Base-by-base conservation (phyloP, 2,329 filamentous ascomycete genomes). In the Alternaria novae-zelandiae region DNA sequence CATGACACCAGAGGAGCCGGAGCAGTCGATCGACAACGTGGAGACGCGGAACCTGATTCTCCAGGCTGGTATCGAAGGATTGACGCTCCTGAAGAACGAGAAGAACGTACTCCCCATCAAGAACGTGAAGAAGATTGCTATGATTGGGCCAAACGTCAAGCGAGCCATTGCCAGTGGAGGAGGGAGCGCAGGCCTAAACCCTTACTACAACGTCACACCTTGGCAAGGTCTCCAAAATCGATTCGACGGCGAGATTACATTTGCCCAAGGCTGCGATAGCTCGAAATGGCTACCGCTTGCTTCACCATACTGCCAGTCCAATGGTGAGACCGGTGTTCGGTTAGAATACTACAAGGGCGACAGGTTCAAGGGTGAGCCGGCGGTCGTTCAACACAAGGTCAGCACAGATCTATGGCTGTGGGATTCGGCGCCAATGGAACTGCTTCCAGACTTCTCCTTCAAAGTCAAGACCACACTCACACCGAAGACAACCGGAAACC, bases 401-500 rank as follows among this genome's bases (percentile, higher is more conserved):
- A 90, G 89, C 71, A 90, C 88, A 0, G 89, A 91, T 72, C 83
- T 91, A 1, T 91, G 90, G 82, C 82, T 91, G 3, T 91, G 89
- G 89, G 89, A 91, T 69, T 91, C 89, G 4, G 89, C 88, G 1
- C 89, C 89, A 6, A 82, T 83, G 21, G 82, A 89, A 63, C 84
- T 90, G 13, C 86, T 88, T 0, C 87, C 87, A 0, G 85, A 88
- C 57, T 91, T 88, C 84, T 91, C 88, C 2, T 89, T 89, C 56
- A 80, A 87, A 50, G 88, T 87, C 23, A 90, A 86, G 54, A 88
- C 88, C 0, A 84, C 82, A 32, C 78, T 91, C 21, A 89, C 86
- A 0, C 84, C 89, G 0, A 86, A 83, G 23, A 84, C 85, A 0
- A 87, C 84, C 0, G 89, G 89, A 4, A 86, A 83, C 57, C 89